Evolutionary conservation across 371 early-diverging fungal genomes (phyloP).

Genomic region (Mucor indicus): DNA sequence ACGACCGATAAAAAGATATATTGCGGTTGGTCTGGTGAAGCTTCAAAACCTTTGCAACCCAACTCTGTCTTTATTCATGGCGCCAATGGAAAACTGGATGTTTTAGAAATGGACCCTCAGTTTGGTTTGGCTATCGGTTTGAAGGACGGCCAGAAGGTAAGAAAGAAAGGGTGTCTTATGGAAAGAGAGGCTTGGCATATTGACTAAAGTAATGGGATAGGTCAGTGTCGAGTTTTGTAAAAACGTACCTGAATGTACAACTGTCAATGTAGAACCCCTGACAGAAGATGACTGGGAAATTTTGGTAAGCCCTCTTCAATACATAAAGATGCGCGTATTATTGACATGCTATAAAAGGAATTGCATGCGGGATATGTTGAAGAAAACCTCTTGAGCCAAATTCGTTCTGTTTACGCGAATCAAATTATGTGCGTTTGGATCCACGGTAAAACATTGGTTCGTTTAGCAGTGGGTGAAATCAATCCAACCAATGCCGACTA

Average conservation of each 20-base stretch:
- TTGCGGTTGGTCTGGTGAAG: conserved; percentile 72
- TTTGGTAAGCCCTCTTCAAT: conserved; percentile 44
- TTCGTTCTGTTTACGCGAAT: conserved; percentile 64
- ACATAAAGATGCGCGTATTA: background rate
- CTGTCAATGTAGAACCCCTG: conserved; percentile 76
- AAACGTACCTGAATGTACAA: conserved; percentile 54
- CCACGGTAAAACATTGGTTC: conserved; percentile 59
- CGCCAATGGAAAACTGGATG: conserved; percentile 46
- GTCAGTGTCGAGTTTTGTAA: conserved; percentile 64
- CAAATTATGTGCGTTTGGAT: conserved; percentile 78
- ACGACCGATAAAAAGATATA: conserved; percentile 42
- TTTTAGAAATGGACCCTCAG: conserved; percentile 73
- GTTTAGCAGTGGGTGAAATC: conserved; percentile 54
- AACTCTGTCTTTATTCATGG: conserved; percentile 41
- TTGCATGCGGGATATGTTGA: conserved; percentile 81
- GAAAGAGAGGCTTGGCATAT: background rate
- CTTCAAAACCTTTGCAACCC: conserved; percentile 41
- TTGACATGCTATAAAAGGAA: conserved; percentile 47
- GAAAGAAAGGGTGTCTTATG: background rate
- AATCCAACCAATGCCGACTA: conserved; percentile 50
- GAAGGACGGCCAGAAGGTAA: conserved; percentile 66
- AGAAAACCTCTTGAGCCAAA: conserved; percentile 73
- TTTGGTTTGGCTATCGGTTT: conserved; percentile 66
- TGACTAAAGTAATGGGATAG: conserved; percentile 30
- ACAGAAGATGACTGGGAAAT: conserved; percentile 89